Percentiles rank a stretch among this genome's conserved stretches.
Evolutionary conservation across 2,329 filamentous ascomycete species (phyloP).

Genomic region (Fusarium udum): DNA sequence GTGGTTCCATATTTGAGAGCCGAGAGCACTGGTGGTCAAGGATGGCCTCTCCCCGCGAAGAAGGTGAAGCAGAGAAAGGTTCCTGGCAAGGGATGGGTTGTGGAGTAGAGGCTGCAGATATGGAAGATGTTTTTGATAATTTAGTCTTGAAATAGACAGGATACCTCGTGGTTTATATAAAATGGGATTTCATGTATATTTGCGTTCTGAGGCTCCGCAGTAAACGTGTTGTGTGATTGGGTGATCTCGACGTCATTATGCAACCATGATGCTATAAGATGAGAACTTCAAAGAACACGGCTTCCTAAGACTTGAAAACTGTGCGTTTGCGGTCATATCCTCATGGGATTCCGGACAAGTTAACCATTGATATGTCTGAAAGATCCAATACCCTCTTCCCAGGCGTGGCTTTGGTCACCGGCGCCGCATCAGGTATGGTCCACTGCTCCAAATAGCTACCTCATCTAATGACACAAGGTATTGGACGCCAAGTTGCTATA

Average conservation of each 20-base stretch:
- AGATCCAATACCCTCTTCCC: conserved; percentile 37
- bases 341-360: no score
- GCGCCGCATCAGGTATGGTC: conserved; percentile 45
- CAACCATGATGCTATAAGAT: not conserved
- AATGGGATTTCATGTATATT: not conserved
- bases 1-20: conserved; percentile 81
- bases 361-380: conserved; percentile 2
- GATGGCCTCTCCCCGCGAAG: conserved; percentile 87
- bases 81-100: conserved; percentile 77
- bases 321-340: not conserved
- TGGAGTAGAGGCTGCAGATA: conserved; percentile 56
- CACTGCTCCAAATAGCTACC: not conserved
- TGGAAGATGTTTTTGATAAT: not conserved
- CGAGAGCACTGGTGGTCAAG: conserved; percentile 71
- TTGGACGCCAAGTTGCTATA: conserved; percentile 45
- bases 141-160: conserved; percentile 33
- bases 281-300: not conserved
- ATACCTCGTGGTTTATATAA: conserved; percentile 34
- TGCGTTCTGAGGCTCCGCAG: not conserved
- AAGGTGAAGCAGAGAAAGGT: conserved; percentile 85
- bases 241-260: conserved; percentile 15
- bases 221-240: conserved; percentile 10
- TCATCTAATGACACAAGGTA: conserved; percentile 2
- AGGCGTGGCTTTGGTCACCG: conserved; percentile 46
- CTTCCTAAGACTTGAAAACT: no score